These are phyloP conservation scores for Parastagonospora nodorum DNA, from an alignment of 2,329 filamentous ascomycete genomes.

Conservation along the genomic window DNA sequence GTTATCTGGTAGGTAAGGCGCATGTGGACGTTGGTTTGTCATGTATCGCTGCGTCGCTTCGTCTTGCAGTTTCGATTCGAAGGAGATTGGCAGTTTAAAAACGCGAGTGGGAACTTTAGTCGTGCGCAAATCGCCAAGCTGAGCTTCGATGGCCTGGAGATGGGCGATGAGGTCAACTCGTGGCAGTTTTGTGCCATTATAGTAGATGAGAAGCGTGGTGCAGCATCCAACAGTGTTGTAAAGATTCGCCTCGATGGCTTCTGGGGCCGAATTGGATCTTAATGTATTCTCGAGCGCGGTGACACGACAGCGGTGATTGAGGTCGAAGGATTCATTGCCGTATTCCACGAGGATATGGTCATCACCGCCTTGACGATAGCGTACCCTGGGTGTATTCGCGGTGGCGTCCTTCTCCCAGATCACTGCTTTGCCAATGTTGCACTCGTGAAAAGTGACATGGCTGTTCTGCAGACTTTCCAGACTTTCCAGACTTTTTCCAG, in stretches of 20 bases:
- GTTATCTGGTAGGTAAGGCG: conserved; percentile 67
- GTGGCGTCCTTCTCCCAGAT: conserved; percentile 35
- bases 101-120: conserved; percentile 50
- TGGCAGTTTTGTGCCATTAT: conserved; percentile 46
- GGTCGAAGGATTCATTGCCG: conserved; percentile 60
- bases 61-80: conserved; percentile 50
- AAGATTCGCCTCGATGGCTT: conserved; percentile 48
- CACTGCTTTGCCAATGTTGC: conserved; percentile 33
- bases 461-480: conserved; percentile 32
- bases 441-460: conserved; percentile 33
- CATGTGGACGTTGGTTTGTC: conserved; percentile 64
- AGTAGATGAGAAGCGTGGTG: conserved; percentile 50
- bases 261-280: conserved; percentile 46
- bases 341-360: conserved; percentile 64
- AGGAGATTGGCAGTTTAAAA: conserved; percentile 51
- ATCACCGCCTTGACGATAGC: conserved; percentile 35
- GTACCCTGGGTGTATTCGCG: conserved; percentile 25
- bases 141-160: conserved; percentile 47
- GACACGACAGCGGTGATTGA: conserved; percentile 62
- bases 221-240: conserved; percentile 60
- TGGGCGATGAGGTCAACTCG: conserved; percentile 45
- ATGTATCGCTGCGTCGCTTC: conserved; percentile 65
- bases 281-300: conserved; percentile 59
- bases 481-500: conserved; percentile 14
- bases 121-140: conserved; percentile 49